Conservation (phyloP, 495 filamentous ascomycete species). For the Hypoxylon trugodes region DNA sequence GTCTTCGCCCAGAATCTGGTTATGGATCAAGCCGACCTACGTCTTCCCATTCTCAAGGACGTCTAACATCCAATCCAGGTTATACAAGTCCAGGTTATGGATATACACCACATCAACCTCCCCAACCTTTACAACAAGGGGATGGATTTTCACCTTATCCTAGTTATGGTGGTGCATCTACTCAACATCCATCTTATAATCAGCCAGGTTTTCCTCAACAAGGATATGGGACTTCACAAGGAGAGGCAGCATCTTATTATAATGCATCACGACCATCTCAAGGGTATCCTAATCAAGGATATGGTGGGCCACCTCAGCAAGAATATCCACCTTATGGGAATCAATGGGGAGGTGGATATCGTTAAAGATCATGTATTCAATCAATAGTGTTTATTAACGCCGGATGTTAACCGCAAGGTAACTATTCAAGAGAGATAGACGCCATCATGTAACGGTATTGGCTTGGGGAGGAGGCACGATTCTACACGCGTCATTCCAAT, state of each 20-base stretch:
- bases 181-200: constrained; percentile 25
- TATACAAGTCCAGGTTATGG: constrained; percentile 30
- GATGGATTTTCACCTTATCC: constrained; percentile 8
- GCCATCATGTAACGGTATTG: no score
- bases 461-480: no score
- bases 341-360: constrained; percentile 37
- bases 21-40: constrained; percentile 29
- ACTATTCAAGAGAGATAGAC: no score
- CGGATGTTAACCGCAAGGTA: no score
- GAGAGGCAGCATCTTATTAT: constrained; percentile 42
- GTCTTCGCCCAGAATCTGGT: constrained; percentile 25
- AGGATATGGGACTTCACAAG: constrained; percentile 27
- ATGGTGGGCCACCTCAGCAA: constrained; percentile 34
- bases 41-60: constrained; percentile 26
- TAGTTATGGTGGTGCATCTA: constrained; percentile 8
- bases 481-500: no score
- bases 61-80: constrained; percentile 6
- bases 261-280: constrained; percentile 16
- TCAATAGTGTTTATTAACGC: no score
- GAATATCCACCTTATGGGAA: constrained; percentile 40
- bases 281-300: constrained; percentile 30
- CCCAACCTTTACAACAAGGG: neutral
- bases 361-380: no score
- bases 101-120: constrained; percentile 19
- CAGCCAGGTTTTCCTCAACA: constrained; percentile 26